These are phyloP conservation scores for Komagataella kurtzmanii DNA, from an alignment of 805 yeast genomes.

Conservation along the genomic window DNA sequence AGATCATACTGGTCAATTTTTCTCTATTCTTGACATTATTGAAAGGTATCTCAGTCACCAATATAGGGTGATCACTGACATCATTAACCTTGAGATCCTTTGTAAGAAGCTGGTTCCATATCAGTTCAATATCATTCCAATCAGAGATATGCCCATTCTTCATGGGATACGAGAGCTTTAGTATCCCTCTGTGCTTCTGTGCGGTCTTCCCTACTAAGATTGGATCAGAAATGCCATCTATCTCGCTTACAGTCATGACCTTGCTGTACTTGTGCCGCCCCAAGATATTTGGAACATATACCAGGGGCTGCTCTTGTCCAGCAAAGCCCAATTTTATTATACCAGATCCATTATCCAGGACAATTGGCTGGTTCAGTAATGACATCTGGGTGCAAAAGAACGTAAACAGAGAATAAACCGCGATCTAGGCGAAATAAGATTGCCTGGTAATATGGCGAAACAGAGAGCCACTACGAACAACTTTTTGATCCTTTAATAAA, in stretches of 20 bases:
- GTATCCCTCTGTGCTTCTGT: conserved; percentile 64
- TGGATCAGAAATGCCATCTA: not conserved
- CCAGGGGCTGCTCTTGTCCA: conserved; percentile 74
- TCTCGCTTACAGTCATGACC: conserved; percentile 46
- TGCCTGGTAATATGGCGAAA: not conserved
- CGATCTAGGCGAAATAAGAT: not conserved
- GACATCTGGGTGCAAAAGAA: not conserved
- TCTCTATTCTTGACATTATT: conserved; percentile 56
- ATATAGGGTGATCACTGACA: conserved; percentile 74
- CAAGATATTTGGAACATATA: conserved; percentile 34
- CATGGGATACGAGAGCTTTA: conserved; percentile 59
- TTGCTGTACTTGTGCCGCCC: conserved; percentile 80
- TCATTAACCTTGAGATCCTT: conserved; percentile 37
- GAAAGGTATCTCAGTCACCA: conserved; percentile 82
- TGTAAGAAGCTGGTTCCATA: conserved; percentile 62
- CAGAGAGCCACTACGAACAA: too few relatives aligned
- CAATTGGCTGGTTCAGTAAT: conserved; percentile 57
- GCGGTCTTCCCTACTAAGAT: conserved; percentile 63
- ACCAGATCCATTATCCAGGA: conserved; percentile 81
- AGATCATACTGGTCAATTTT: conserved; percentile 46
- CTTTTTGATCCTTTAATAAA: too few relatives aligned
- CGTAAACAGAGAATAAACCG: not conserved
- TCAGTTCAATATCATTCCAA: conserved; percentile 78
- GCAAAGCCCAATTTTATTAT: conserved; percentile 83
- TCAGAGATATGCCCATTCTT: conserved; percentile 66